Conservation (phyloP, 2,329 filamentous ascomycete genomes). For the Raffaelea albimanens region DNA sequence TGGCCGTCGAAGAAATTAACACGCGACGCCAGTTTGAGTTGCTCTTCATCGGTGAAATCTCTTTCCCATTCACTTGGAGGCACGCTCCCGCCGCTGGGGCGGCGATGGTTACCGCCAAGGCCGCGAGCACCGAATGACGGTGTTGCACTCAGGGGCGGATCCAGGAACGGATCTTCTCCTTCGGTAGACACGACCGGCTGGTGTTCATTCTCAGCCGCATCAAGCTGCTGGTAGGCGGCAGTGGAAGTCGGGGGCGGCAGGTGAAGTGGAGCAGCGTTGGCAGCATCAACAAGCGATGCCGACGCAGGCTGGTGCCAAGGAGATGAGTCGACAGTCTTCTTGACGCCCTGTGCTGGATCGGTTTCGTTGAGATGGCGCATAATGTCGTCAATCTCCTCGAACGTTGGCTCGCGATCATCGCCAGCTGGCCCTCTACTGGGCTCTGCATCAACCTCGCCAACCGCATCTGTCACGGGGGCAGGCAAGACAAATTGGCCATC, state of each 20-base stretch:
- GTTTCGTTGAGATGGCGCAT: constrained; percentile 76
- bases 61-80: constrained; percentile 89
- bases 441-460: not conserved
- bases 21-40: constrained; percentile 70
- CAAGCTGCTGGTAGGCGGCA: constrained; percentile 30
- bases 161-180: constrained; percentile 54
- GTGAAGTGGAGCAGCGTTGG: constrained; percentile 42
- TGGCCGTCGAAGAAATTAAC: constrained; percentile 85
- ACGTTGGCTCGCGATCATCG: constrained; percentile 38
- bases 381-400: constrained; percentile 84
- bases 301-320: constrained; percentile 36
- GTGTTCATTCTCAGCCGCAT: constrained; percentile 15
- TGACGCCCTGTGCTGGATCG: constrained; percentile 65
- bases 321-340: constrained; percentile 41
- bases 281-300: constrained; percentile 21
- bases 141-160: constrained; percentile 32
- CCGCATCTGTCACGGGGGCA: not conserved
- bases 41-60: constrained; percentile 71
- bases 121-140: constrained; percentile 38
- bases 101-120: constrained; percentile 49
- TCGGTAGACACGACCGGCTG: constrained; percentile 41
- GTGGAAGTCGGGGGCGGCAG: constrained; percentile 32
- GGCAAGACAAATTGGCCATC: constrained; percentile 6
- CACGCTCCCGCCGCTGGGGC: constrained; percentile 50
- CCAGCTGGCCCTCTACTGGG: constrained; percentile 15